A percentile compares a stretch with the other conserved stretches of the same genome.
phyloP scores from a whole-genome alignment of 148 eudicot genomes.

The Rhododendron williamsianum region DNA sequence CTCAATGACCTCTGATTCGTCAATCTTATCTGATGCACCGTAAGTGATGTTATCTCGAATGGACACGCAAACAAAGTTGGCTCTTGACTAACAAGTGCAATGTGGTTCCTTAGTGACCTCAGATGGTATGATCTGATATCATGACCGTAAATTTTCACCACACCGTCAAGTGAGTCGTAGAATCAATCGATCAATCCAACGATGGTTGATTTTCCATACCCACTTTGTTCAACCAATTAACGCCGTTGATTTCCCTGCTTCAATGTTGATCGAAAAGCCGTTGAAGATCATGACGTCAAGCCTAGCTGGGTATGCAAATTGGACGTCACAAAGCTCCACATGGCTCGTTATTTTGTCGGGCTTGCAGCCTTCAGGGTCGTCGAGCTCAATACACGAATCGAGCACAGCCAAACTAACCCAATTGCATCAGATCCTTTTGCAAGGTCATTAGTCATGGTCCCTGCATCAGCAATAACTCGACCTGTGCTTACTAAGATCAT shows the following conservation, averaged over 20 bases:
- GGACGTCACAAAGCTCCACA: background rate
- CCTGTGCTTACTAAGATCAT: background rate
- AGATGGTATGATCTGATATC: background rate
- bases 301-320: background rate
- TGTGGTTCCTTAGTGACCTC: background rate
- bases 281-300: background rate
- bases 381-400: background rate
- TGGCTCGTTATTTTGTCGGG: background rate
- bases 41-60: background rate
- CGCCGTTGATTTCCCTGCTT: background rate
- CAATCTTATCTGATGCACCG: background rate
- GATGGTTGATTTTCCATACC: background rate
- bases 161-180: background rate
- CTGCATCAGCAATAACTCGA: background rate
- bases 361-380: background rate
- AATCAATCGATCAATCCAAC: background rate
- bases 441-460: background rate
- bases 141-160: background rate
- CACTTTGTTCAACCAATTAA: background rate
- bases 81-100: background rate
- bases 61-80: background rate
- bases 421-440: background rate
- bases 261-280: background rate
- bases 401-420: background rate
- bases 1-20: background rate